These are phyloP conservation scores for Solanum chacoense DNA, from an alignment of 305 asterid genomes.

Conservation along the genomic window DNA sequence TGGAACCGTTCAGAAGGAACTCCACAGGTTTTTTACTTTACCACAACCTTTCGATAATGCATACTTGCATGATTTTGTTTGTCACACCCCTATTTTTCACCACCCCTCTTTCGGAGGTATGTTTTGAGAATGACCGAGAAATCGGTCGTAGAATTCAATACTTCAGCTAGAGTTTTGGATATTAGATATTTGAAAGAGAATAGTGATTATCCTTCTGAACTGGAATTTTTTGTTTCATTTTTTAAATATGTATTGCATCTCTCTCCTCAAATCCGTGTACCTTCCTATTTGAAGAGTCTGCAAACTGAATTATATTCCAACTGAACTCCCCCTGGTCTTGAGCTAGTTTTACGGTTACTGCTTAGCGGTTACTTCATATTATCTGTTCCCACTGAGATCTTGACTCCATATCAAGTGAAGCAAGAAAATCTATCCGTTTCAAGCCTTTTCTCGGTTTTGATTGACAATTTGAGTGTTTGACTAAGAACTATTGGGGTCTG, in stretches of 20 bases:
- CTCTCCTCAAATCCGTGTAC: neutral
- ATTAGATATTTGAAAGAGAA: neutral
- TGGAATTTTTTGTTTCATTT: neutral
- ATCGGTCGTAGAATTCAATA: neutral
- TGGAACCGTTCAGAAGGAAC: slow-evolving; percentile 78
- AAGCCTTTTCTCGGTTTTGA: neutral
- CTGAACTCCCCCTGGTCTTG: neutral
- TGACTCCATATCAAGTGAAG: neutral
- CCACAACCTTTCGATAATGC: neutral
- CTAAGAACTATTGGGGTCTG: neutral
- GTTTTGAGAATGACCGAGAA: neutral
- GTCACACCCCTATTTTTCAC: neutral
- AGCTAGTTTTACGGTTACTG: neutral
- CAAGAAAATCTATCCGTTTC: neutral
- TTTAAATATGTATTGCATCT: neutral
- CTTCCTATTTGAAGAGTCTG: neutral
- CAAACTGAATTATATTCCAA: neutral
- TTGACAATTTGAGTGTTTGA: neutral
- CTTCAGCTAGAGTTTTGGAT: neutral
- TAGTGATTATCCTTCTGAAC: neutral
- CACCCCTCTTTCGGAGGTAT: neutral
- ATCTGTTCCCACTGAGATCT: neutral
- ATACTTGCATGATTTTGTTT: neutral
- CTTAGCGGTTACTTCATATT: neutral
- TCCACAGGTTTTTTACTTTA: slow-evolving; percentile 46